Conservation (phyloP, 169 alveolate species). For the Plasmodium yoelii region DNA sequence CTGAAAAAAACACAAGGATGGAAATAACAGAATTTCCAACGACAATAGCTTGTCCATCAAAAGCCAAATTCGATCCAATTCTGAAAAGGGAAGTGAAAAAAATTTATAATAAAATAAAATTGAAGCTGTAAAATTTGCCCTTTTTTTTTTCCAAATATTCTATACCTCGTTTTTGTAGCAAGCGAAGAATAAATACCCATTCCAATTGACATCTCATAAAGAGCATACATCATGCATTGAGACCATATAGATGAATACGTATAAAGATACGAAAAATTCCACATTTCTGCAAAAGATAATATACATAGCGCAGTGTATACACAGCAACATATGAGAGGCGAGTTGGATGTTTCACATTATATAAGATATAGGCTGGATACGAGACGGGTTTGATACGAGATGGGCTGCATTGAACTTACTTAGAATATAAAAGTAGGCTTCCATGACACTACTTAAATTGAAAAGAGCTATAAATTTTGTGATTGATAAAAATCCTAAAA, state of each 20-base stretch:
- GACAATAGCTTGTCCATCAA: slow-evolving; percentile 65
- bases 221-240: slow-evolving; percentile 81
- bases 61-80: slow-evolving; percentile 60
- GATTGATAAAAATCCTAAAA: slow-evolving; percentile 78
- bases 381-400: not conserved
- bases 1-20: slow-evolving; percentile 63
- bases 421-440: slow-evolving; percentile 47
- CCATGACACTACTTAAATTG: slow-evolving; percentile 34
- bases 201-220: slow-evolving; percentile 84
- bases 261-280: slow-evolving; percentile 76
- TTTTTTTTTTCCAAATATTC: no score
- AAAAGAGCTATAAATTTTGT: slow-evolving; percentile 77
- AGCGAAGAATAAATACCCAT: slow-evolving; percentile 84
- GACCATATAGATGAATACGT: slow-evolving; percentile 83
- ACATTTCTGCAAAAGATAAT: slow-evolving; percentile 19
- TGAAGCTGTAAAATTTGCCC: not conserved
- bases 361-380: no score
- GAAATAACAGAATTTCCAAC: slow-evolving; percentile 59
- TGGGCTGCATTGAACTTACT: slow-evolving; percentile 1
- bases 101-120: not conserved
- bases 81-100: slow-evolving; percentile 11
- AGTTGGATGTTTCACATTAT: no score
- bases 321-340: no score
- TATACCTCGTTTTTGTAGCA: slow-evolving; percentile 78
- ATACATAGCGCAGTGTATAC: not conserved